These are phyloP conservation scores for Pythium vanterpoolii DNA, from an alignment of 352 stramenopile genomes.

Conservation along the genomic window DNA sequence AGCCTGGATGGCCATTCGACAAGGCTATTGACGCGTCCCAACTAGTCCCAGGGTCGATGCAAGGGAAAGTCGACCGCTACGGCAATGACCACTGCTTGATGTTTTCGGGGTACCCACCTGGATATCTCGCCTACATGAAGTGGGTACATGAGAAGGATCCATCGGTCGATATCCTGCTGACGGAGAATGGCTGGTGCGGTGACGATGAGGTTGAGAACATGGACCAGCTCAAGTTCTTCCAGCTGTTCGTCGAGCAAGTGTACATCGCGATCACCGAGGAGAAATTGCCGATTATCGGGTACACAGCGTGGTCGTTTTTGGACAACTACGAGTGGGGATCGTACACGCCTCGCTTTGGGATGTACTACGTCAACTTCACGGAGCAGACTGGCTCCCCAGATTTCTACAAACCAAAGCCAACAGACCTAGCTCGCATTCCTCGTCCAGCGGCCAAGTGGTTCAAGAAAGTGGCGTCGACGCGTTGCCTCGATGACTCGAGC, in stretches of 20 bases:
- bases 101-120: constrained; percentile 48
- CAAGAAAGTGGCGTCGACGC: constrained; percentile 27
- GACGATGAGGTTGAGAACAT: constrained; percentile 52
- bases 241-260: constrained; percentile 47
- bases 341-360: constrained; percentile 55
- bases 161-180: constrained; percentile 64
- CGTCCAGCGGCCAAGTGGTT: constrained; percentile 57
- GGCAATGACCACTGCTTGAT: constrained; percentile 38
- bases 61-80: constrained; percentile 32
- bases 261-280: constrained; percentile 53
- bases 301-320: constrained; percentile 92
- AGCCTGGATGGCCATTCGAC: constrained; percentile 42
- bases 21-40: constrained; percentile 53
- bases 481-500: not conserved
- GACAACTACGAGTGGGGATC: constrained; percentile 95
- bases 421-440: constrained; percentile 36
- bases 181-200: constrained; percentile 67
- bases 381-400: constrained; percentile 31
- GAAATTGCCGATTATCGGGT: constrained; percentile 81
- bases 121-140: constrained; percentile 50
- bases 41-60: constrained; percentile 52
- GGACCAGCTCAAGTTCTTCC: constrained; percentile 62
- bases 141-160: constrained; percentile 46
- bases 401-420: constrained; percentile 21
- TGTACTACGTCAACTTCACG: constrained; percentile 68